Evolutionary conservation across 192 early-diverging fungal genomes (phyloP).

Genomic region (Umbelopsis sp.): DNA sequence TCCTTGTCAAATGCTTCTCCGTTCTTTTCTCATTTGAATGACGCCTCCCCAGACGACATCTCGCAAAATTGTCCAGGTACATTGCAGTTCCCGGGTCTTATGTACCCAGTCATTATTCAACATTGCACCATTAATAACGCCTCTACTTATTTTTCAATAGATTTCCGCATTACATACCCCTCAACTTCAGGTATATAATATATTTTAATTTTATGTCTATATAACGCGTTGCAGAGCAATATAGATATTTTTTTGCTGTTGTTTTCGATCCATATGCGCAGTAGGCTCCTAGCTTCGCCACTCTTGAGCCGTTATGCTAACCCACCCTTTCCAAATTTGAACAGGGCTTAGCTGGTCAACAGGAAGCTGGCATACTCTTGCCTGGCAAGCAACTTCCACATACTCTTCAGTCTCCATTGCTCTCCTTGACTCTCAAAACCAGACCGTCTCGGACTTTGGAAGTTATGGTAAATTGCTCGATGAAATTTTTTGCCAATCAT

Average conservation of each 20-base stretch:
- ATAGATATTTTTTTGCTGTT: not conserved
- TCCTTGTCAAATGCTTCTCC: conserved; percentile 12
- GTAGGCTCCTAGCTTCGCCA: not conserved
- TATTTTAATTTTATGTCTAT: too few species aligned
- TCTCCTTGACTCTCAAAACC: not conserved
- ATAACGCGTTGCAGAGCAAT: too few species aligned
- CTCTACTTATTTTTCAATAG: not conserved
- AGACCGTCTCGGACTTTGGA: conserved; percentile 6
- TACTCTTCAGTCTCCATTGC: not conserved
- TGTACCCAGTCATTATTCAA: not conserved
- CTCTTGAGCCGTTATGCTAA: not conserved
- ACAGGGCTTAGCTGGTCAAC: not conserved
- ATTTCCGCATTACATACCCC: not conserved
- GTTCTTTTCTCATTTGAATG: conserved; percentile 9
- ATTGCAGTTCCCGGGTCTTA: not conserved
- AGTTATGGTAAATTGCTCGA: not conserved
- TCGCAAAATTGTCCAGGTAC: not conserved
- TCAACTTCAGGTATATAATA: not conserved
- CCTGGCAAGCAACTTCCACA: not conserved
- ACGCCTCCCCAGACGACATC: not conserved
- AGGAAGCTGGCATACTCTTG: not conserved
- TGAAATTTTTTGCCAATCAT: not conserved
- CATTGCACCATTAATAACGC: not conserved
- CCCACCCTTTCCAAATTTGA: not conserved
- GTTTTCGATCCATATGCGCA: conserved; percentile 1